Base-by-base conservation (phyloP, 495 filamentous ascomycete genomes). In the Endocarpon pusillum region DNA sequence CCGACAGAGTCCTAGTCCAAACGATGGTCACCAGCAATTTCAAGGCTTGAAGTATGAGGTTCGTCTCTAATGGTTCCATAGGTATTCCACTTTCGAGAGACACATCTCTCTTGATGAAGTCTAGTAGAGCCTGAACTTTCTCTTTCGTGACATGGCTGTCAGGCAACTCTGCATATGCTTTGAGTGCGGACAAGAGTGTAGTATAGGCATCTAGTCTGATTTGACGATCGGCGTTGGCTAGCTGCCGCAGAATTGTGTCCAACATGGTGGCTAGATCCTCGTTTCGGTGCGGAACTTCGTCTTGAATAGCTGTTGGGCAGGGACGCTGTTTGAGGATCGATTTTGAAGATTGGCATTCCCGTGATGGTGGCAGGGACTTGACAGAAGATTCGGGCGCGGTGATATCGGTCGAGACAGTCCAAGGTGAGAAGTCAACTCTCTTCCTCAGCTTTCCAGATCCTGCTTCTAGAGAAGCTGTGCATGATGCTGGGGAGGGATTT, bases 141-240 rank as follows among this genome's bases (percentile, higher is more conserved):
- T 67, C 67, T 27, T 65, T 61, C 46, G 94, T 61, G 11, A 75
- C 73, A 24, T 75, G 67, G 17, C 69, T 59, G 22, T 83, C 71
- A 1, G 79, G 78, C 9, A 83, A 48, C 24, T 75, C 74, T 34
- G 85, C 79, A 33, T 86, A 89, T 5, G 77, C 71, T 40, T 78
- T 75, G 35, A 92, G 53, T 9, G 73, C 70, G n/a, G 69, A 69
- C 14, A 75, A 71, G 31, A 97, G 62, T 39, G 76, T 73, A 46
- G 73, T 69, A 47, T 97, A 94, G 12, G 83, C 77, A 54, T 97
- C 89, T n/a, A 87, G 46, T 42, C 77, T 73, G 8, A 71, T 71
- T 30, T 65, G 66, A 21, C 74, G 58, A 21, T 78, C 71, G 21
- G 67, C 66, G 16, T 75, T 71, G 14, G 78, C 79, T 36, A 97